Base-by-base conservation (phyloP, 495 filamentous ascomycete species). In the Neurospora sp. region DNA sequence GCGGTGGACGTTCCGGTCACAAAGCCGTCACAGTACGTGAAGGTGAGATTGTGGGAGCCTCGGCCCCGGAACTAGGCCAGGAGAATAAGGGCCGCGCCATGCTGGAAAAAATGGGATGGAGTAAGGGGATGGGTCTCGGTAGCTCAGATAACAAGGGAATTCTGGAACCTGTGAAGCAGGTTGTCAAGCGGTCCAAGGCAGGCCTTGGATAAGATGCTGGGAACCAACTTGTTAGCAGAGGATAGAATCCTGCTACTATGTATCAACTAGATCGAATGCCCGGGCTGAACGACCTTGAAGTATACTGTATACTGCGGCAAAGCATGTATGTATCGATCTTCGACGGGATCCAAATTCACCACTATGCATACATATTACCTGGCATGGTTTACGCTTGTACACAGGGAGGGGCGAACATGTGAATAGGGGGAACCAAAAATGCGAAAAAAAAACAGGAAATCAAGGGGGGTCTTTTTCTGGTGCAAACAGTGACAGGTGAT, bases 91-190 rank as follows among this genome's bases (percentile, higher is more conserved):
- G 96, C 27, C 87, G 93, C 59, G 89, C 89, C 4, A 93, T 99
- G 91, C 79, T 99, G 70, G 94, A 97, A 81, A 98, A 95, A 83
- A 98, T 98, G 96, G 96, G 96, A 20, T 99, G 96, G 93, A 91
- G 86, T 73, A 90, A 87, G 65, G 96, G 96, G 5, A 98, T 90
- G 80, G 91, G 90, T 8, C 85, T 99, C n/a, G 96, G 96, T 53
- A 87, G 91, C 5, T 76, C 85, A 10, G 90, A 96, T 73, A 96
- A 96, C 79, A 92, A 96, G 80, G 96, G 96, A 41, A 95, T 97
- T 69, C 78, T 96, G 73, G 86, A 91, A 74, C 96, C 96, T 2
- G 90, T 99, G 45, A 85, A 87, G n/a, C 93, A 96, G 72, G 89
- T 96, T 70, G 90, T 98, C 53, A 97, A 96, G 85, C 93, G 90